Evolutionary conservation across 257 asterid genomes (phyloP).

Genomic region (Solanum chiquidenum): DNA sequence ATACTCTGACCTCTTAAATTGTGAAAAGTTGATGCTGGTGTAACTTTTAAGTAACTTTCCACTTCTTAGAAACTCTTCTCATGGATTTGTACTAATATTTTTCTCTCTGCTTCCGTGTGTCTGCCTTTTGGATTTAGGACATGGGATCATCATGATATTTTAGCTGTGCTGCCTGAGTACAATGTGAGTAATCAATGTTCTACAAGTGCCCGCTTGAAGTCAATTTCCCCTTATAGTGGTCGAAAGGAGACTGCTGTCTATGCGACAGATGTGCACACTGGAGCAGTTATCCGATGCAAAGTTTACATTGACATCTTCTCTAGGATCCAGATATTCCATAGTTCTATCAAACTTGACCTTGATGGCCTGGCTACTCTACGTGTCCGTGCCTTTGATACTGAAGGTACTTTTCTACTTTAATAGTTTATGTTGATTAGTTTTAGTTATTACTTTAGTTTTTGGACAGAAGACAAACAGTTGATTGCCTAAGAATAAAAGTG

Average conservation of each 20-base stretch:
- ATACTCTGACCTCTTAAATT: background rate
- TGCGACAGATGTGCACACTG: conserved; percentile 72
- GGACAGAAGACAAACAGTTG: background rate
- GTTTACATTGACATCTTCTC: conserved; percentile 67
- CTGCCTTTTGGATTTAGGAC: conserved; percentile 35
- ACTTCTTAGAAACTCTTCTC: background rate
- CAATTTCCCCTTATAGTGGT: conserved; percentile 76
- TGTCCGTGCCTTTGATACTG: conserved; percentile 75
- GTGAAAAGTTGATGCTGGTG: background rate
- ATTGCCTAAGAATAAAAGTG: background rate
- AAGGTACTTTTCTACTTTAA: conserved; percentile 35
- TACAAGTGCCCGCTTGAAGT: conserved; percentile 75
- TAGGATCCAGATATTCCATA: conserved; percentile 84
- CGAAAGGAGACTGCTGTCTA: conserved; percentile 96
- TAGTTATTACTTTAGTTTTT: background rate
- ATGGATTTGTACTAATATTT: background rate
- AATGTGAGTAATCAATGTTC: conserved; percentile 72
- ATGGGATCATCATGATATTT: conserved; percentile 87
- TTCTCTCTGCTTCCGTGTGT: background rate
- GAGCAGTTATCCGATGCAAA: conserved; percentile 86
- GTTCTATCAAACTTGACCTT: conserved; percentile 80
- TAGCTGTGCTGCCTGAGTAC: conserved; percentile 67
- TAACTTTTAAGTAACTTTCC: background rate
- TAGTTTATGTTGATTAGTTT: background rate
- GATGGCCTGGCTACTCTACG: conserved; percentile 88